These are phyloP conservation scores for Dothideomycetidae sp. DNA, from an alignment of 2,329 filamentous ascomycete genomes.

Conservation along the genomic window DNA sequence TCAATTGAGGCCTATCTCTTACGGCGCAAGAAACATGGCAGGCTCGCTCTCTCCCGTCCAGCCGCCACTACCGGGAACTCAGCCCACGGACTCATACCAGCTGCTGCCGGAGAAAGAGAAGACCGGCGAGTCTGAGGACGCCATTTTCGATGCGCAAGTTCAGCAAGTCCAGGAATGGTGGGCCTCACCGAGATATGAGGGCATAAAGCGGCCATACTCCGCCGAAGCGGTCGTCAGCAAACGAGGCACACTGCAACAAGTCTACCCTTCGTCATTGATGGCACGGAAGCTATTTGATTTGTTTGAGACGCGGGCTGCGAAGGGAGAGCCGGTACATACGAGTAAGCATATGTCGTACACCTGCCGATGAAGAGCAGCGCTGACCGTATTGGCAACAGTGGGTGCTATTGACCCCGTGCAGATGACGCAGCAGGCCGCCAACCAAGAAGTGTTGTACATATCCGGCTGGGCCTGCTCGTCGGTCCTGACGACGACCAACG, in stretches of 20 bases:
- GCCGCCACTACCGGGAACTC: slow-evolving; percentile 45
- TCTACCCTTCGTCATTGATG: slow-evolving; percentile 87
- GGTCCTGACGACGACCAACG: slow-evolving; percentile 82
- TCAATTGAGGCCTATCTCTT: slow-evolving; percentile 15
- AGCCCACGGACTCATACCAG: slow-evolving; percentile 69
- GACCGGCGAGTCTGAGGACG: slow-evolving; percentile 66
- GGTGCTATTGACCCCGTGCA: slow-evolving; percentile 97
- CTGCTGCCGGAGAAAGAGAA: slow-evolving; percentile 67
- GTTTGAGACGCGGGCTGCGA: slow-evolving; percentile 59
- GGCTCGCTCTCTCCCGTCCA: slow-evolving; percentile 37
- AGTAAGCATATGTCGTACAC: slow-evolving; percentile 40
- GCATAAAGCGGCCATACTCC: slow-evolving; percentile 83
- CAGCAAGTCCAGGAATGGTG: slow-evolving; percentile 84
- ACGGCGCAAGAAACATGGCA: slow-evolving; percentile 31
- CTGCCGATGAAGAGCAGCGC: slow-evolving; percentile 15
- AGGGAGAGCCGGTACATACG: slow-evolving; percentile 83
- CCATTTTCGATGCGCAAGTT: slow-evolving; percentile 69
- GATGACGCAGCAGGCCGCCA: slow-evolving; percentile 94
- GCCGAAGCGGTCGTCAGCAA: slow-evolving; percentile 88
- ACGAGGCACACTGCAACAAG: slow-evolving; percentile 71
- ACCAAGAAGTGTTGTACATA: slow-evolving; percentile 92
- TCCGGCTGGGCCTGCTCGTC: slow-evolving; percentile 97
- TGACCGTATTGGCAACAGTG: slow-evolving; percentile 42
- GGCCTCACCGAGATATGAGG: slow-evolving; percentile 67
- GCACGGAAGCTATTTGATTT: slow-evolving; percentile 88